Percentiles rank a stretch among this genome's conserved stretches.
Conservation (phyloP, 2,329 filamentous ascomycete species). For the Aspergillus clavatus region DNA sequence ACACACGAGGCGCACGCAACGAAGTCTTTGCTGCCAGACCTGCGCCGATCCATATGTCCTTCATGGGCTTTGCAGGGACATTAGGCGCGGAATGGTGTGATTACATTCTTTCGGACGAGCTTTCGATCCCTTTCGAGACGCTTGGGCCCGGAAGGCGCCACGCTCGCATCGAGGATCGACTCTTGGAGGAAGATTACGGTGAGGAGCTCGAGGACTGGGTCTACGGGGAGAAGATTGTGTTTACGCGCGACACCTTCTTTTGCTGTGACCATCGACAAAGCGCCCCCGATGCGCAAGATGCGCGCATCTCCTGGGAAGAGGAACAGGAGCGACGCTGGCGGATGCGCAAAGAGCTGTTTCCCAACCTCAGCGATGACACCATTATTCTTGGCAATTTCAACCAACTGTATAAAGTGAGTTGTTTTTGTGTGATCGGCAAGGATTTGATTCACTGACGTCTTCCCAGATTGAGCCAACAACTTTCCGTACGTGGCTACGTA, state of each 20-base stretch:
- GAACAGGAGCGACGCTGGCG: conserved; percentile 79
- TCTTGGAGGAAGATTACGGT: conserved; percentile 60
- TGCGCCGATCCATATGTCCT: conserved; percentile 97
- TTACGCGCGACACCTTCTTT: conserved; percentile 92
- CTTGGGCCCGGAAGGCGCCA: conserved; percentile 76
- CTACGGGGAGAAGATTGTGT: conserved; percentile 95
- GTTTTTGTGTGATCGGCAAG: background rate
- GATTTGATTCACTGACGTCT: background rate
- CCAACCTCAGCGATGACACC: conserved; percentile 70
- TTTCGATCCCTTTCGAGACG: conserved; percentile 76
- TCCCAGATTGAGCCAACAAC: conserved; percentile 89
- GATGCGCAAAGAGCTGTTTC: conserved; percentile 92
- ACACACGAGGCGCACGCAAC: conserved; percentile 92
- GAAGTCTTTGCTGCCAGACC: conserved; percentile 94
- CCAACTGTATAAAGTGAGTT: conserved; percentile 85
- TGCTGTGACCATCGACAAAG: conserved; percentile 96
- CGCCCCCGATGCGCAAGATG: conserved; percentile 65
- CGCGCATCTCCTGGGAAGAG: conserved; percentile 69
- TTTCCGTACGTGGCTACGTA: conserved; percentile 91
- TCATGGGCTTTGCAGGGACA: conserved; percentile 98
- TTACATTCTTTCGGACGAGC: conserved; percentile 86
- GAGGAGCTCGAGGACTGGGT: conserved; percentile 76
- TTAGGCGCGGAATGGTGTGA: conserved; percentile 98
- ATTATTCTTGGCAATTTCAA: conserved; percentile 98
- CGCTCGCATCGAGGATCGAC: conserved; percentile 63